Evolutionary conservation across 75 land plant species (phyloP).

Genomic region (Sequoia sempervirens): DNA sequence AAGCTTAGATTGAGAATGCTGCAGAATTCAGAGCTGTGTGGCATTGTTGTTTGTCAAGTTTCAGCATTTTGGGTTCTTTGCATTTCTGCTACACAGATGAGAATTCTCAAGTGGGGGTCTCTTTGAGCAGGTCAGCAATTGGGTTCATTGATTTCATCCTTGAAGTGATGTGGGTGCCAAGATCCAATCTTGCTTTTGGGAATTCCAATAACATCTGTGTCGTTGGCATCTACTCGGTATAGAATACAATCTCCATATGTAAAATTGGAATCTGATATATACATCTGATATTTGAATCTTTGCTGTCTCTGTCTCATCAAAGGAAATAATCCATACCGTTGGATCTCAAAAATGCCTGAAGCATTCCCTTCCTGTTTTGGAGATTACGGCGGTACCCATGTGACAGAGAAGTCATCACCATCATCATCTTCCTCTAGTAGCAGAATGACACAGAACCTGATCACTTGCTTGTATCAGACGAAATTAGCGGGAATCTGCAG

Average conservation of each 20-base stretch:
- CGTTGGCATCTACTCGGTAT: not conserved
- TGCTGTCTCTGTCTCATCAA: not conserved
- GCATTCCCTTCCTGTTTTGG: conserved; percentile 13
- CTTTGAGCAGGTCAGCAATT: not conserved
- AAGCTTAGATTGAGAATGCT: not conserved
- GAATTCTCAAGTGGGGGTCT: not conserved
- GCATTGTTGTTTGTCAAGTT: not conserved
- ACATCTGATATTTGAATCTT: not conserved
- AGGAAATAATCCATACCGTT: not conserved
- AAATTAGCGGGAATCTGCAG: conserved; percentile 27
- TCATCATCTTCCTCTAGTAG: not conserved
- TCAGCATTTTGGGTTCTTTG: not conserved
- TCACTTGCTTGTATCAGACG: conserved; percentile 61
- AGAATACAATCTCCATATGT: not conserved
- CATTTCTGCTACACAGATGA: not conserved
- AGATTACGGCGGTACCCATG: not conserved
- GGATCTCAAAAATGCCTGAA: conserved; percentile 11
- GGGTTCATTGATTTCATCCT: not conserved
- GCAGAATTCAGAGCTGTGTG: not conserved
- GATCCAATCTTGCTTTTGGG: too few species aligned
- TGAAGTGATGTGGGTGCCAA: too few species aligned
- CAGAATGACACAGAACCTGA: conserved; percentile 23
- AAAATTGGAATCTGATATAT: not conserved
- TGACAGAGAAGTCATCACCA: not conserved
- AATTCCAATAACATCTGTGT: too few species aligned